These are phyloP conservation scores for Spiromastix sp. DNA, from an alignment of 2,329 filamentous ascomycete genomes.

Conservation along the genomic window DNA sequence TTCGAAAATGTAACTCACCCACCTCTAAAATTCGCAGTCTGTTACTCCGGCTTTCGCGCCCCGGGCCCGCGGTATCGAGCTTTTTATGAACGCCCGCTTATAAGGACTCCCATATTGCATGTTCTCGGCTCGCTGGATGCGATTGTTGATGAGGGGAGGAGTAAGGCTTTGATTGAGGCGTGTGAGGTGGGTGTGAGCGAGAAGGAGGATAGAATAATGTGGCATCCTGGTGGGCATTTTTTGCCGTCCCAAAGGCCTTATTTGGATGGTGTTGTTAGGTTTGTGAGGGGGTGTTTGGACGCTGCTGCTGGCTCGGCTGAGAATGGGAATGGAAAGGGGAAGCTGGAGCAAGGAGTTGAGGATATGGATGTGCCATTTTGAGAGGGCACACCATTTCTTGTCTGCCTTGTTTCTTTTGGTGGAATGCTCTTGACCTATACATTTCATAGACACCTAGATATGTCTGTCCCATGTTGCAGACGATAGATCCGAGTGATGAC, in stretches of 20 bases:
- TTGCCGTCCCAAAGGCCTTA: slow-evolving; percentile 75
- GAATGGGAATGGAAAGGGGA: slow-evolving; percentile 13
- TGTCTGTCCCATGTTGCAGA: no score
- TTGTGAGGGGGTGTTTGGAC: slow-evolving; percentile 49
- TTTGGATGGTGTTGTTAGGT: slow-evolving; percentile 63
- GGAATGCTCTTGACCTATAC: no score
- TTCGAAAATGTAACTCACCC: slow-evolving; percentile 40
- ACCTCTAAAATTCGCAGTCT: slow-evolving; percentile 59
- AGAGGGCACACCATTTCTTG: slow-evolving; percentile 9
- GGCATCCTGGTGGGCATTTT: slow-evolving; percentile 85
- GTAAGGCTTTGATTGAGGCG: slow-evolving; percentile 54
- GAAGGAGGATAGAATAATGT: slow-evolving; percentile 44
- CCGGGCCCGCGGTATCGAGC: slow-evolving; percentile 51
- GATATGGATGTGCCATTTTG: slow-evolving; percentile 62
- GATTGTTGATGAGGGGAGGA: slow-evolving; percentile 71
- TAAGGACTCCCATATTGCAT: slow-evolving; percentile 69
- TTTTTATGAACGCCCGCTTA: slow-evolving; percentile 60
- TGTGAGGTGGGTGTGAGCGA: slow-evolving; percentile 48
- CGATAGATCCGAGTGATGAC: no score
- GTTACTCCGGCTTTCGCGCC: slow-evolving; percentile 68
- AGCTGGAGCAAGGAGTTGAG: slow-evolving; percentile 47
- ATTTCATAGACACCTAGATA: no score
- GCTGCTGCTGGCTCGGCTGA: slow-evolving; percentile 17
- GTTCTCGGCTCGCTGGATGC: slow-evolving; percentile 76
- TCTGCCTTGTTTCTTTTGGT: no score